These are phyloP conservation scores for Melaleuca alternifolia DNA, from an alignment of 345 rosid species.

Conservation along the genomic window DNA sequence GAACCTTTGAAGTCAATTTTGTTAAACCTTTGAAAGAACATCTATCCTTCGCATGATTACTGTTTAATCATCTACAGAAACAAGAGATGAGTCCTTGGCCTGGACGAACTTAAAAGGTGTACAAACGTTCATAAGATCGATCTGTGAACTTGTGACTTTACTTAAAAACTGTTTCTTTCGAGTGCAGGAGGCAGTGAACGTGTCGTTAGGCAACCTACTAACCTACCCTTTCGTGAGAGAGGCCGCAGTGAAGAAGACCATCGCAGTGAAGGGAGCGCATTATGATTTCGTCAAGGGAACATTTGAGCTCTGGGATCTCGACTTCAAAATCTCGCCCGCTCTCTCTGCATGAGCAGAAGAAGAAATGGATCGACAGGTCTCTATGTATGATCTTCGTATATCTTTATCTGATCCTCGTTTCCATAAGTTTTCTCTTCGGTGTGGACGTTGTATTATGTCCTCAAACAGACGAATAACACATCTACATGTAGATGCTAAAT, in stretches of 20 bases:
- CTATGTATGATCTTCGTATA: not conserved
- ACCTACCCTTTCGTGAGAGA: slow-evolving; percentile 79
- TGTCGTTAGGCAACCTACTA: slow-evolving; percentile 59
- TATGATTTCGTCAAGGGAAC: slow-evolving; percentile 61
- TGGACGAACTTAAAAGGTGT: not conserved
- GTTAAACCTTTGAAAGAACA: not conserved
- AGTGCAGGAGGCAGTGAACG: slow-evolving; percentile 62
- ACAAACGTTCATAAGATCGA: not conserved
- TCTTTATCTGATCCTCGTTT: not conserved
- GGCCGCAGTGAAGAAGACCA: slow-evolving; percentile 33
- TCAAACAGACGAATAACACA: not conserved
- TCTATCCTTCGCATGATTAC: not conserved
- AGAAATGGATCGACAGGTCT: not conserved
- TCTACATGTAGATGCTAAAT: not conserved
- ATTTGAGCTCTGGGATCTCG: slow-evolving; percentile 76
- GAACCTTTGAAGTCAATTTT: not conserved
- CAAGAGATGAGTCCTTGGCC: not conserved
- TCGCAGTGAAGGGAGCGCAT: slow-evolving; percentile 59
- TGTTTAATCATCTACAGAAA: not conserved
- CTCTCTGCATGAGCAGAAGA: slow-evolving; percentile 9
- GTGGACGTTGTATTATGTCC: not conserved
- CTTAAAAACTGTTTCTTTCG: not conserved
- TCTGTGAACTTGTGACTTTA: not conserved
- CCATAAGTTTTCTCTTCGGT: not conserved
- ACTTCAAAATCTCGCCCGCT: slow-evolving; percentile 33